Evolutionary conservation across 805 yeast genomes (phyloP).

Genomic region (Starmerella riodocensis): DNA sequence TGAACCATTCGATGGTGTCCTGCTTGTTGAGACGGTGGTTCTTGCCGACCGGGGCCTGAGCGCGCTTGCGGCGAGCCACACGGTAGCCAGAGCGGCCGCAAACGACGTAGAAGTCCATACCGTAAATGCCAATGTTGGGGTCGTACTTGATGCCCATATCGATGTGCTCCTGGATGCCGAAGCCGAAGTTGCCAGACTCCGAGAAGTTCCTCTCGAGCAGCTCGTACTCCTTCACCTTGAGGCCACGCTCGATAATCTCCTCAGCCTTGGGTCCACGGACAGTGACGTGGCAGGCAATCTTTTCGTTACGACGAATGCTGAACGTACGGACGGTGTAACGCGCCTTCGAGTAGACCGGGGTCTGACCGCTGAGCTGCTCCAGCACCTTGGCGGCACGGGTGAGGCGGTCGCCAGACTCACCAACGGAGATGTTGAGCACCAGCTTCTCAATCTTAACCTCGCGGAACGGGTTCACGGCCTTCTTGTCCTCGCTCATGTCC

Average conservation of each 20-base stretch:
- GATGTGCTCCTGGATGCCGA: conserved; percentile 98
- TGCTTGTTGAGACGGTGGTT: conserved; percentile 82
- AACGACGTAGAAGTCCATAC: conserved; percentile 98
- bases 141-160: conserved; percentile 99
- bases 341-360: conserved; percentile 99
- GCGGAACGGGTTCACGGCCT: conserved; percentile 74
- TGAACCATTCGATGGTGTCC: conserved; percentile 97
- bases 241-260: conserved; percentile 99
- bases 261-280: conserved; percentile 99
- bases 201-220: conserved; percentile 89
- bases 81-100: conserved; percentile 99
- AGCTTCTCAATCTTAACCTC: conserved; percentile 98
- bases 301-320: conserved; percentile 99
- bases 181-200: conserved; percentile 99
- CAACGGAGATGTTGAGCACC: conserved; percentile 99
- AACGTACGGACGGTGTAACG: conserved; percentile 99
- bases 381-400: conserved; percentile 99
- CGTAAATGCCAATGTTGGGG: conserved; percentile 99
- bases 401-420: conserved; percentile 99
- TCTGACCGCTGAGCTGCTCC: conserved; percentile 99
- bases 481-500: conserved; percentile 26
- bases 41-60: conserved; percentile 78
- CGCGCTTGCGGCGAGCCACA: conserved; percentile 89
- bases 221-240: conserved; percentile 99
- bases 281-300: conserved; percentile 98